These are phyloP conservation scores for Picochlorum sp. DNA, from an alignment of 139 green algal genomes.

Conservation along the genomic window DNA sequence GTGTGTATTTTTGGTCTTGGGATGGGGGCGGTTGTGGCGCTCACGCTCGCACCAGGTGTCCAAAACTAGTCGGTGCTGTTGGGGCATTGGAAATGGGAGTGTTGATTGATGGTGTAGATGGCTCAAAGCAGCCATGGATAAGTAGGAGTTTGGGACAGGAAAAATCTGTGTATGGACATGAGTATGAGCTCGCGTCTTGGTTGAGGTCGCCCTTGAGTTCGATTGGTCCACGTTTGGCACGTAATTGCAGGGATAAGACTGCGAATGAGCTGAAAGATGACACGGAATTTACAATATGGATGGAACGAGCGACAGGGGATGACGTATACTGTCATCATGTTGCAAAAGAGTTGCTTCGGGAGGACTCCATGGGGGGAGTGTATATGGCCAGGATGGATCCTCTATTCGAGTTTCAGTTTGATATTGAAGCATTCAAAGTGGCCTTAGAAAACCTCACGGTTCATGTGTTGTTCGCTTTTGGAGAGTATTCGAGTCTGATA, in stretches of 20 bases:
- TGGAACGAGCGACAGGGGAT: too few species aligned
- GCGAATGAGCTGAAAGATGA: too few species aligned
- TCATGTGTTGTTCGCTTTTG: constrained; percentile 20
- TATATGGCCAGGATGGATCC: constrained; percentile 12
- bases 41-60: constrained; percentile 17
- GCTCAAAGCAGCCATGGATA: not conserved
- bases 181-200: not conserved
- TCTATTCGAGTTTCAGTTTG: constrained; percentile 18
- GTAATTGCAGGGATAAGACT: too few species aligned
- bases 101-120: not conserved
- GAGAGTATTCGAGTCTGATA: constrained; percentile 4
- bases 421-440: constrained; percentile 7
- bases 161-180: not conserved
- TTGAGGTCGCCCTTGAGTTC: not conserved
- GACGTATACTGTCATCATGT: too few species aligned
- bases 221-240: too few species aligned
- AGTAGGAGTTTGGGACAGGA: not conserved
- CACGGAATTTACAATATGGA: too few species aligned
- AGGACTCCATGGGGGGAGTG: not conserved
- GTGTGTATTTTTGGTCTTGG: constrained; percentile 33
- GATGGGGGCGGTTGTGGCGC: constrained; percentile 21
- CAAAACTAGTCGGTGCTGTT: constrained; percentile 16
- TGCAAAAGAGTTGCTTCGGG: too few species aligned
- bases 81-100: constrained; percentile 17
- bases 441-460: constrained; percentile 1